phyloP scores from a whole-genome alignment of 495 filamentous ascomycete species.

The Clavariopsis aquatica region DNA sequence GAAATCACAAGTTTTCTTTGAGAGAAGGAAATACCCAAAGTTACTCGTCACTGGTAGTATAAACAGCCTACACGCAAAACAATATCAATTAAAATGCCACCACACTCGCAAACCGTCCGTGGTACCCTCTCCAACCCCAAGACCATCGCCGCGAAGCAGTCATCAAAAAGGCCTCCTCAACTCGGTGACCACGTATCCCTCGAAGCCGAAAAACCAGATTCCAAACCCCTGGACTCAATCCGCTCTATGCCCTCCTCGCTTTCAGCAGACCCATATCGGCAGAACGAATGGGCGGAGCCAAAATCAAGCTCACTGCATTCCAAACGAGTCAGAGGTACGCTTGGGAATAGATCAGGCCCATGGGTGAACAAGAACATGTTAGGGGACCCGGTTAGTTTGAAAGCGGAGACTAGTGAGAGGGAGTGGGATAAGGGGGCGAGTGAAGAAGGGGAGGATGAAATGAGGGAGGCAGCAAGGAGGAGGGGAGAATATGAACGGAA shows the following conservation, averaged over 20 bases:
- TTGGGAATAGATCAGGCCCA: neutral
- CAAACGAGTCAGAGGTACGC: slow-evolving; percentile 20
- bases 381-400: slow-evolving; percentile 28
- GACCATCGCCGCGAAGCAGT: slow-evolving; percentile 2
- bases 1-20: no score
- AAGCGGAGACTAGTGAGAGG: slow-evolving; percentile 21
- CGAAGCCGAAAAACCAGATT: neutral
- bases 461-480: slow-evolving; percentile 4
- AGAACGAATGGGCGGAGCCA: neutral
- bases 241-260: neutral
- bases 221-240: neutral
- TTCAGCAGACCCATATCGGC: neutral
- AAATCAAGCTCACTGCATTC: neutral
- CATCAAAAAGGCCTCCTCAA: neutral
- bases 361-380: slow-evolving; percentile 29
- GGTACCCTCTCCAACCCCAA: slow-evolving; percentile 29
- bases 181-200: slow-evolving; percentile 13
- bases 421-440: neutral
- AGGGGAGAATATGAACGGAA: slow-evolving; percentile 6
- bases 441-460: neutral
- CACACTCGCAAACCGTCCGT: slow-evolving; percentile 33
- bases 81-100: no score
- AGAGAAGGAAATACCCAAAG: no score
- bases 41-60: no score
- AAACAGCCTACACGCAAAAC: no score